Evolutionary conservation across 495 filamentous ascomycete genomes (phyloP), one percentile per base, ranked within the genome.

Genomic region (Haplographium delicatum): DNA sequence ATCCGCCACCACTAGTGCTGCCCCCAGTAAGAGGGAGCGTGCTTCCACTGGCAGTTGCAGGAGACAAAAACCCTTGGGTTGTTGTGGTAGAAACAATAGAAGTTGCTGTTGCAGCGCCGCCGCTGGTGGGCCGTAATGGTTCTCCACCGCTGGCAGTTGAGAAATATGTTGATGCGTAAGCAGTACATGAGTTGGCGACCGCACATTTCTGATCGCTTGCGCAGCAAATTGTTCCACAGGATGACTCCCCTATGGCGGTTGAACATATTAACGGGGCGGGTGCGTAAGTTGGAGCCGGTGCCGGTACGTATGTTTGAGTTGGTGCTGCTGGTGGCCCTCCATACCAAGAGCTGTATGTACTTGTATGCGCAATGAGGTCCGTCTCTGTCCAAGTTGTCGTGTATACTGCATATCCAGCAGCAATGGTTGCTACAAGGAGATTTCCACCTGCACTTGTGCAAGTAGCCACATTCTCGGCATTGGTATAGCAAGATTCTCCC

Each of bases 141-240:
- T 83, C 80, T 27, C 72, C 73, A 61, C 68, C 79, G 9, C 38
- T 51, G 11, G 37, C 43, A 27, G 55, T 50, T 10, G 30, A 11
- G 6, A 48, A 11, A 28, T 66, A 63, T 35, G 62, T 66, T 25
- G 58, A 69, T 66, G 52, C 58, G 65, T 23, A 62, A 57, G 46
- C 52, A 48, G 49, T 68, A 68, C 83, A 86, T 53, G 78, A 68
- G 13, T 70, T 71, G 0, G 59, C 35, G 19, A 54, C 58, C 4
- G 64, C 68, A 63, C 90, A 96, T 56, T 81, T 81, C 63, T 89
- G 84, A 45, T 77, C 79, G 45, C 70, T 74, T 11, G 79, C 76
- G 63, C 90, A 96, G 69, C 90, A 95, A 48, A 79, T 82, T 24
- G 54, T 66, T 8, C 88, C 89, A 62, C 90, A 96, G 1, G 74